A percentile compares a stretch with the other conserved stretches of the same genome.
phyloP scores from a whole-genome alignment of 108 stramenopile genomes.

The Discostella pseudostelligera region DNA sequence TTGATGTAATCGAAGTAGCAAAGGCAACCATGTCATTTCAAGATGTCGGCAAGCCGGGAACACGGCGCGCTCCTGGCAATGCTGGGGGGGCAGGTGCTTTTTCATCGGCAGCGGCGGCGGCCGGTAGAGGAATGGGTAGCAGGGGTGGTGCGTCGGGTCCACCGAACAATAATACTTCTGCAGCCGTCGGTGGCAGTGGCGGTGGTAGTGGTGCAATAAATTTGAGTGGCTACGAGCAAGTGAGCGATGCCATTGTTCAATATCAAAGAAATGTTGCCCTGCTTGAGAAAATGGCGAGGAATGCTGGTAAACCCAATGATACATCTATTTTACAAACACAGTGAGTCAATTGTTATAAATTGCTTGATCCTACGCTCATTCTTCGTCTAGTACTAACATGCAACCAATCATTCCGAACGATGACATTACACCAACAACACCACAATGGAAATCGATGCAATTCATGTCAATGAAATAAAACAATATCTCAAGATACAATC shows the following conservation, averaged over 20 bases:
- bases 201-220: neutral
- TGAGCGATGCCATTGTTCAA: conserved; percentile 58
- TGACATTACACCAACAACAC: neutral
- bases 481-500: conserved; percentile 48
- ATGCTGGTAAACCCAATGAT: conserved; percentile 41
- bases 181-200: neutral
- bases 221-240: conserved; percentile 38
- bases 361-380: neutral
- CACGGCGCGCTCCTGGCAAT: neutral
- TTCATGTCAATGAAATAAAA: neutral
- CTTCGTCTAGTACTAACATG: neutral
- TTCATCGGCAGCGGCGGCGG: conserved; percentile 1
- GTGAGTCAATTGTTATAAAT: conserved; percentile 35
- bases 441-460: conserved; percentile 1
- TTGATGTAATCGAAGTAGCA: neutral
- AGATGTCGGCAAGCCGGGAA: conserved; percentile 45
- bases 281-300: conserved; percentile 71
- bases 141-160: conserved; percentile 15
- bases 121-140: neutral
- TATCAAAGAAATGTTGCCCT: conserved; percentile 82
- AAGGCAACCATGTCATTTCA: conserved; percentile 44
- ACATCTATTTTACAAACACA: conserved; percentile 67
- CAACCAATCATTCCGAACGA: neutral
- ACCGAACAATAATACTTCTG: conserved; percentile 1
- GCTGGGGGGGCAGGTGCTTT: neutral